Evolutionary conservation across 23 red algal species (phyloP), one percentile per base, ranked within the genome.

Genomic region (Chondrus crispus): DNA sequence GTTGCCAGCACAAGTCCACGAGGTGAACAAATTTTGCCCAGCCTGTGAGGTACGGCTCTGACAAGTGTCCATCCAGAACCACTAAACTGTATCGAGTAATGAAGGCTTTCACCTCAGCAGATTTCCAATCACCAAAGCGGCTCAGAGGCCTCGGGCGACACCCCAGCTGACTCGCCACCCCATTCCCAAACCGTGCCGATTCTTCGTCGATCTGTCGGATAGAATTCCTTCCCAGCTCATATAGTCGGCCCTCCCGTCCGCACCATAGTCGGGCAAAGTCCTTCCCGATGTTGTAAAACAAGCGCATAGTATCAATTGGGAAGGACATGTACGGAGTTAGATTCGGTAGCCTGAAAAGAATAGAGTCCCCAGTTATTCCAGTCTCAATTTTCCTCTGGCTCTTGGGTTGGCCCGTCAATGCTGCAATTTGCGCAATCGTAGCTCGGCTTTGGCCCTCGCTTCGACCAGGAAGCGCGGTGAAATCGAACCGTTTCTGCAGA

Each of bases 261-360:
- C 43, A n/a, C 40, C 72, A 77, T 40, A 77, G 18, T 28, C 40
- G 72, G 35, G 52, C 52, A 19, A 77, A 40, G 52, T 77, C 72
- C 42, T 77, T 77, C 18, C 72, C 36, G 52, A 77, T 48, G 42
- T 77, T 77, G 7, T 77, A 77, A 22, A 77, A 48, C 3, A 77
- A 3, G 30, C 52, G 72, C 72, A 77, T 77, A 47, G 52, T 77
- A 7, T 77, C 72, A 47, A 77, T 77, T 3, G 40, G 72, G 52
- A 48, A 47, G 3, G 72, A 77, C 52, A 22, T 39, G 40, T 77
- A 46, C 3, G 72, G 38, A 11, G 52, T 48, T 3, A 77, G 47
- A 47, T n/a, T 77, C 3, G 3, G 14, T 6, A 77, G 72, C 9
- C 4, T 5, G 30, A 77, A 77, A 20, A 77, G 51, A 14, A 55